Evolutionary conservation across 2,329 filamentous ascomycete genomes (phyloP), one percentile per base, ranked within the genome.

Genomic region (Hypoxylon sp.): DNA sequence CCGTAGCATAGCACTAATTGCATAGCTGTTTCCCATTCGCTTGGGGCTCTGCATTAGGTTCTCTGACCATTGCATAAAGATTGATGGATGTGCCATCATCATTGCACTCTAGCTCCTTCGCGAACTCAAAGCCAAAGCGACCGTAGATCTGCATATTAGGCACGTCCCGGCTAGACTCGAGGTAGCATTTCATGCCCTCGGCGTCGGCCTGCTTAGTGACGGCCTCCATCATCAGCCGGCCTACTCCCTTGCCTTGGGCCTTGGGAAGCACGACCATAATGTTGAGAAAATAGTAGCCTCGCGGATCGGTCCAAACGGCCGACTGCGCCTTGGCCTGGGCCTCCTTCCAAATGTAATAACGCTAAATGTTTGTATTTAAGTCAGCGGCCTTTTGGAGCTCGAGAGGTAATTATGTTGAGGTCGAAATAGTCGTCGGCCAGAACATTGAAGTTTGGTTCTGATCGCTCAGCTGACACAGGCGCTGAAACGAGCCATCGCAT

Each of bases 241-340:
- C 91, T 2, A 93, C 85, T 0, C 91, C 91, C 72, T 84, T 86
- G 0, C 90, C 89, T 75, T 93, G 90, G 32, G 84, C 84, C 52
- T 88, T 85, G 0, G 90, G 89, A 14, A 87, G 77, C 1, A 93
- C 90, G 0, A 90, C 90, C 73, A 93, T 87, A 67, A 93, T 91
- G 74, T 93, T 93, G 70, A 91, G 90, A 71, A 93, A 93, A 74
- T 92, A 93, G 74, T 93, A 93, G 0, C 91, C 91, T 4, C 84
- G 81, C 0, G 85, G 82, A 62, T 91, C 89, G 0, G 81, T 87
- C 91, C 90, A 93, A 2, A 92, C 79, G 25, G 85, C 79, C 0
- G 81, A 80, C 60, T 93, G 90, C 0, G 86, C 88, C 41, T 86
- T 80, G 0, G 85, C 83, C 76, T 93, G 91, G 5, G 86, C 83